Evolutionary conservation across 352 stramenopile genomes (phyloP).

Genomic region (Achlya hypogyna): DNA sequence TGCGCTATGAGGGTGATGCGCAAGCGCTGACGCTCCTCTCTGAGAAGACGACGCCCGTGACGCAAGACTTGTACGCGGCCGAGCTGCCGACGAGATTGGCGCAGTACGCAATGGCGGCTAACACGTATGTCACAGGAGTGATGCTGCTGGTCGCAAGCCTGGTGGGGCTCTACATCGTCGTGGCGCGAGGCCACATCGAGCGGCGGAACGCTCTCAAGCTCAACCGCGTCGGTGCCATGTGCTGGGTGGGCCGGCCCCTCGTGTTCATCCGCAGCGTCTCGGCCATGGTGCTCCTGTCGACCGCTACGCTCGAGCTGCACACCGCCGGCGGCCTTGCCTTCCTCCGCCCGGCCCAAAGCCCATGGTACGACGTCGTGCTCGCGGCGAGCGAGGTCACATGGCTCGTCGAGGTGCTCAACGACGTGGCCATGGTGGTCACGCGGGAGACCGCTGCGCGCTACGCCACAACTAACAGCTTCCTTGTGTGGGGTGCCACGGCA

Average conservation of each 20-base stretch:
- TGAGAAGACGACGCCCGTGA: not conserved
- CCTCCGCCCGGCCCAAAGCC: not conserved
- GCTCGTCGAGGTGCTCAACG: not conserved
- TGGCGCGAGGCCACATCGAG: conserved; percentile 7
- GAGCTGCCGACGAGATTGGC: not conserved
- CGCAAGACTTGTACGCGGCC: not conserved
- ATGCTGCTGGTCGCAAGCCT: not conserved
- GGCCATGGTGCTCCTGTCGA: conserved; percentile 5
- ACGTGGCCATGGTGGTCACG: not conserved
- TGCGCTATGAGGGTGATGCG: not conserved
- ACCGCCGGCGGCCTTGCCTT: not conserved
- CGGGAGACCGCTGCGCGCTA: not conserved
- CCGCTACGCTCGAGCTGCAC: not conserved
- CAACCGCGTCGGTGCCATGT: conserved; percentile 10
- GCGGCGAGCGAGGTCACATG: not conserved
- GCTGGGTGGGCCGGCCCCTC: conserved; percentile 8
- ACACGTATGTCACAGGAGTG: not conserved
- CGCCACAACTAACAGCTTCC: not conserved
- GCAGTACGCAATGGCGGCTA: not conserved
- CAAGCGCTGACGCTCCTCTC: not conserved
- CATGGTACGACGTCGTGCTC: not conserved
- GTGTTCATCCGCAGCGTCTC: conserved; percentile 12
- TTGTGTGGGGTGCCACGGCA: not conserved
- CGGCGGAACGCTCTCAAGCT: not conserved
- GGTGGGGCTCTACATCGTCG: conserved; percentile 3